Conservation (phyloP, 257 asterid genomes). For the Solanum paucissectum region DNA sequence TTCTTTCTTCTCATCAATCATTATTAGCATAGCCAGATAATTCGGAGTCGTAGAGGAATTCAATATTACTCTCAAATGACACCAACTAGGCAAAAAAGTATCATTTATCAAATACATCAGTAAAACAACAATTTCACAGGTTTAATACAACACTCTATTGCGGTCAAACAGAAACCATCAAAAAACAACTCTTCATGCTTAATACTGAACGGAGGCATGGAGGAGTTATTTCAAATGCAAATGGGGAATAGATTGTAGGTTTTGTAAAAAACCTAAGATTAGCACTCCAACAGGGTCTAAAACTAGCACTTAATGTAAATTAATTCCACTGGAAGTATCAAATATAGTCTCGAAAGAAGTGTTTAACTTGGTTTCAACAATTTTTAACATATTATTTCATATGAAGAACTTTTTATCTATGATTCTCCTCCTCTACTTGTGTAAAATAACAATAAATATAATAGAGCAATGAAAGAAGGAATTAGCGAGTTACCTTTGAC, state of each 20-base stretch:
- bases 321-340: not conserved
- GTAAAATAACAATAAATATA: not conserved
- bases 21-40: not conserved
- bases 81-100: not conserved
- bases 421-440: not conserved
- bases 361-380: not conserved
- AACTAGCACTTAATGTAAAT: not conserved
- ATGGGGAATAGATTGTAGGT: not conserved
- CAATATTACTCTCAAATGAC: not conserved
- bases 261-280: not conserved
- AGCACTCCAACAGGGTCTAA: not conserved
- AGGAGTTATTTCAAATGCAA: not conserved
- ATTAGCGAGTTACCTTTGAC: conserved; percentile 38
- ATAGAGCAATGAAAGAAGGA: not conserved
- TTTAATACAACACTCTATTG: not conserved
- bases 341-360: not conserved
- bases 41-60: not conserved
- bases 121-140: not conserved
- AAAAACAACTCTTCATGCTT: not conserved
- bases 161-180: not conserved
- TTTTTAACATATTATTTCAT: not conserved
- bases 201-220: not conserved
- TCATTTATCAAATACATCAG: not conserved
- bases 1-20: not conserved
- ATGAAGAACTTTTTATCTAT: not conserved